Evolutionary conservation across 2,329 filamentous ascomycete genomes (phyloP).

Genomic region (Tolypocladium inflatum): DNA sequence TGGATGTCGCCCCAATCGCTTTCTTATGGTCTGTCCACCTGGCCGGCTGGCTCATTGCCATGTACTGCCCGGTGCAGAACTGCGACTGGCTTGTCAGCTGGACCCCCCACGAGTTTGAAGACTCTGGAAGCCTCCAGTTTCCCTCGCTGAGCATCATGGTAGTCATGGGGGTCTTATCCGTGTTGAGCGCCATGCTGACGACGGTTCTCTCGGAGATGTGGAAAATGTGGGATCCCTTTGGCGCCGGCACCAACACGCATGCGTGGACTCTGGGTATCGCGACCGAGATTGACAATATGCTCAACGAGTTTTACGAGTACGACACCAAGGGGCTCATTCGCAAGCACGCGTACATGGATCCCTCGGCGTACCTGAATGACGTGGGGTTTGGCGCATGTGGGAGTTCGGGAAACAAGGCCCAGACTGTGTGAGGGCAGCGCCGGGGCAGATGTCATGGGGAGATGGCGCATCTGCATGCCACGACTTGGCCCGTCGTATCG

Average conservation of each 20-base stretch:
- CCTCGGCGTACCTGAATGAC: neutral
- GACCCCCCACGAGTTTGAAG: neutral
- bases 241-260: constrained; percentile 10
- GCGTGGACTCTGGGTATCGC: constrained; percentile 17
- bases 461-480: neutral
- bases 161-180: constrained; percentile 3
- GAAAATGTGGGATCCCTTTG: constrained; percentile 16
- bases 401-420: neutral
- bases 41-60: constrained; percentile 3
- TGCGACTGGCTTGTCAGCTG: constrained; percentile 10
- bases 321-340: constrained; percentile 4
- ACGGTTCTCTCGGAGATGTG: constrained; percentile 13
- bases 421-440: neutral
- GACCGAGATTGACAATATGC: constrained; percentile 15
- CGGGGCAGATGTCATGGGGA: neutral
- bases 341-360: constrained; percentile 8
- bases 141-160: neutral
- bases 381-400: neutral
- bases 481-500: neutral
- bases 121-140: neutral
- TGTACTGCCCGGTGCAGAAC: constrained; percentile 8
- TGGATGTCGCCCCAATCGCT: constrained; percentile 9
- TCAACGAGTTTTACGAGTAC: constrained; percentile 16
- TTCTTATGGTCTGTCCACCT: constrained; percentile 10
- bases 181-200: constrained; percentile 6